These are phyloP conservation scores for Populus euphratica DNA, from an alignment of 345 rosid species.

Conservation along the genomic window DNA sequence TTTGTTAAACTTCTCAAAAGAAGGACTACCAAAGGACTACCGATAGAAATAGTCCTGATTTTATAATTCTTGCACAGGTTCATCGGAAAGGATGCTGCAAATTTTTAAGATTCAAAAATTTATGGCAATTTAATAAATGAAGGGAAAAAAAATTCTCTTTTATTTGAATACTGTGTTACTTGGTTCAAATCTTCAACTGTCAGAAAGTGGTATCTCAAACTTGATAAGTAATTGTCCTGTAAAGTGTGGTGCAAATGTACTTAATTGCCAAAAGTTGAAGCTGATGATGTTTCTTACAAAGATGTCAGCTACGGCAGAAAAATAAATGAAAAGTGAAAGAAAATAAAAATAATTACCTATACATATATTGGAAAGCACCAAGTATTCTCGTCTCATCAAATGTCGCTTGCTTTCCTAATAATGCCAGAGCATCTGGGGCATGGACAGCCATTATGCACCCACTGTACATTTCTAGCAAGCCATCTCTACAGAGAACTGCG, in stretches of 20 bases:
- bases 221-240: no score
- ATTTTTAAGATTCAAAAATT: no score
- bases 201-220: no score
- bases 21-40: neutral
- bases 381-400: slow-evolving; percentile 70
- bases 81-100: neutral
- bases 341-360: slow-evolving; percentile 44
- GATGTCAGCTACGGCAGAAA: neutral
- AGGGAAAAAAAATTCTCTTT: no score
- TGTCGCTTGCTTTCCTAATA: slow-evolving; percentile 64
- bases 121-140: no score
- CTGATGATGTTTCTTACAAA: neutral
- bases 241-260: no score
- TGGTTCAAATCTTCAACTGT: no score
- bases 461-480: slow-evolving; percentile 40
- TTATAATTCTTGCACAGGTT: neutral
- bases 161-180: no score
- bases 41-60: neutral
- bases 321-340: neutral
- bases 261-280: no score
- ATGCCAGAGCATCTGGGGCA: slow-evolving; percentile 70
- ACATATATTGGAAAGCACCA: slow-evolving; percentile 81
- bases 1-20: neutral
- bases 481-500: slow-evolving; percentile 45
- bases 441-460: slow-evolving; percentile 62